Conservation (phyloP, 176 grass and related monocot species). For the Aegilops tauschii region DNA sequence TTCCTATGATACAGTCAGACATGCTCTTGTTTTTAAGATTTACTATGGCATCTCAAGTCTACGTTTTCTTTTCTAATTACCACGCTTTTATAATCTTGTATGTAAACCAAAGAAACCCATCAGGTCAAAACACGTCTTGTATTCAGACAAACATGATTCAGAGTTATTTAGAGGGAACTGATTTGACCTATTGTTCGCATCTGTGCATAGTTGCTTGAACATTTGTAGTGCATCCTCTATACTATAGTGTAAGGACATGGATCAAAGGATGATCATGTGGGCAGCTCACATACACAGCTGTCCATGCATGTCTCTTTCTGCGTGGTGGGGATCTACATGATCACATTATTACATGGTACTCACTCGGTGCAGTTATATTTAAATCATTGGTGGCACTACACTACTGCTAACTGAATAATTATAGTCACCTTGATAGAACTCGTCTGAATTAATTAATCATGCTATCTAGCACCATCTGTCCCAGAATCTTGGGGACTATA, state of each 20-base stretch:
- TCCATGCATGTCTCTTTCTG: conserved; percentile 5
- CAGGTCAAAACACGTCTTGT: too few species aligned
- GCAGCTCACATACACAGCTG: conserved; percentile 5
- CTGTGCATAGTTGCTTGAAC: not conserved
- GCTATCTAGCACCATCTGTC: not conserved
- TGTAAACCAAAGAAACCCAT: too few species aligned
- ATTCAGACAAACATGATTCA: too few species aligned
- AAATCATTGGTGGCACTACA: not conserved
- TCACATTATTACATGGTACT: conserved; percentile 10
- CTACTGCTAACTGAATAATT: not conserved
- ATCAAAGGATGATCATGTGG: conserved; percentile 13
- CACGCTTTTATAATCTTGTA: too few species aligned
- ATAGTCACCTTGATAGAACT: not conserved
- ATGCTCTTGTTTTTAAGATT: too few species aligned
- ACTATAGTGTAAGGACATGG: conserved; percentile 7
- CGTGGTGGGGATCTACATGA: not conserved
- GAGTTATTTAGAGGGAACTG: not conserved
- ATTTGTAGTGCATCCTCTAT: not conserved
- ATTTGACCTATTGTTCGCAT: not conserved
- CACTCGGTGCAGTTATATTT: not conserved
- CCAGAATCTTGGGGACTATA: not conserved
- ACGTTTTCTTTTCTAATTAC: too few species aligned
- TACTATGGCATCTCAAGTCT: too few species aligned
- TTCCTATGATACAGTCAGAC: too few species aligned
- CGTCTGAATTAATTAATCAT: not conserved